Conservation (phyloP, 2,329 filamentous ascomycete species). For the Cladosporium sphaerospermum region DNA sequence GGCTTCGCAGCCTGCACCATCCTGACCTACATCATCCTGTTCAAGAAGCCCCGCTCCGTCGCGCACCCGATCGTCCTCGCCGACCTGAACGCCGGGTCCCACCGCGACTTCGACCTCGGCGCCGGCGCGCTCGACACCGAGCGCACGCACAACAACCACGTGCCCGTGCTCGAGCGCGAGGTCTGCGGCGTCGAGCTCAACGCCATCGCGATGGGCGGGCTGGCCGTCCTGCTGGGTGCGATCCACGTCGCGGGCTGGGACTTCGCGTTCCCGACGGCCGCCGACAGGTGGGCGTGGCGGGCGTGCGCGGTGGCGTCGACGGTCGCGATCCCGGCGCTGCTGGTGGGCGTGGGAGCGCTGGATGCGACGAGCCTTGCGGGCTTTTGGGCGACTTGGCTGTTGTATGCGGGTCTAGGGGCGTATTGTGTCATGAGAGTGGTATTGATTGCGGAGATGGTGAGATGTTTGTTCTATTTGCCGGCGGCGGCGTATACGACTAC, state of each 20-base stretch:
- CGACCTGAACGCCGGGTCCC: not conserved
- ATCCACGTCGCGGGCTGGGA: slow-evolving; percentile 15
- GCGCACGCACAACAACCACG: not conserved
- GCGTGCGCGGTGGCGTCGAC: slow-evolving; percentile 9
- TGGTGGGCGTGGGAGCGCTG: not conserved
- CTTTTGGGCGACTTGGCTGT: not conserved
- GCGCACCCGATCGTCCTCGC: not conserved
- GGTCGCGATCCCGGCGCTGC: not conserved
- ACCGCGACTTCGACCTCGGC: not conserved
- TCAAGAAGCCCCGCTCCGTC: slow-evolving; percentile 9
- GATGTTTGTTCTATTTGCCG: slow-evolving; percentile 4
- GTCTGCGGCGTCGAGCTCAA: not conserved
- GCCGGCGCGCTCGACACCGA: not conserved
- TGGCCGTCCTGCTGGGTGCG: slow-evolving; percentile 10
- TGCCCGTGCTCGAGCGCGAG: not conserved
- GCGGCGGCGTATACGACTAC: not conserved
- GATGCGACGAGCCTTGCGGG: not conserved
- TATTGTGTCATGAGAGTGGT: not conserved
- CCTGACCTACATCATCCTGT: slow-evolving; percentile 5
- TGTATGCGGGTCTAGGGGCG: not conserved
- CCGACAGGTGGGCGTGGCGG: slow-evolving; percentile 14
- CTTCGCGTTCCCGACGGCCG: slow-evolving; percentile 12
- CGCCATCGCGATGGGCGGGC: not conserved
- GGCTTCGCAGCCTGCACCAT: slow-evolving; percentile 11
- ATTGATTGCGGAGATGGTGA: slow-evolving; percentile 3